These are phyloP conservation scores for Acacia confusa DNA, from an alignment of 306 rosid genomes.

Conservation along the genomic window DNA sequence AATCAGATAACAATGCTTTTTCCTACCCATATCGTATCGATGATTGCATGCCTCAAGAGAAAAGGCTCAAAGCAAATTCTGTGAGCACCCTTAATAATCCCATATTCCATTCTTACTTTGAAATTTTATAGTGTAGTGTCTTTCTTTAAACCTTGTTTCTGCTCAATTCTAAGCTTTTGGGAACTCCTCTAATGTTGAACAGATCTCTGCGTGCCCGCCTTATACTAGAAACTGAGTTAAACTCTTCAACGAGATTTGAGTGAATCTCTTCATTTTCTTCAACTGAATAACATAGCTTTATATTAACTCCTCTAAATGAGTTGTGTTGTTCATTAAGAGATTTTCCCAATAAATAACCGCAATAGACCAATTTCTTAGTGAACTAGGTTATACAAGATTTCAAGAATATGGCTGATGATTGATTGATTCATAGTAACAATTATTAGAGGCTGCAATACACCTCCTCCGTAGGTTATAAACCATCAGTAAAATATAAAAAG, in stretches of 20 bases:
- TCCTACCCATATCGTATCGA: constrained; percentile 57
- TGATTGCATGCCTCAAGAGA: constrained; percentile 34
- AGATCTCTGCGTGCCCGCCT: neutral
- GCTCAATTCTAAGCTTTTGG: neutral
- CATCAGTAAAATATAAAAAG: no score
- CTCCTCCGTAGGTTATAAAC: no score
- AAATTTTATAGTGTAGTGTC: neutral
- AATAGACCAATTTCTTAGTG: no score
- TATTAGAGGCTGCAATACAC: no score
- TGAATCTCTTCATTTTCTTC: neutral
- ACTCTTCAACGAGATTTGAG: neutral
- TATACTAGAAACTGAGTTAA: neutral
- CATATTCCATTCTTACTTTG: constrained; percentile 11
- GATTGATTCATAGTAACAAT: no score
- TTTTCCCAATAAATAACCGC: no score
- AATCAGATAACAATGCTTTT: constrained; percentile 46
- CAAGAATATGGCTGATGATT: no score
- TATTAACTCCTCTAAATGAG: neutral
- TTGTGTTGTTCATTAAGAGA: no score
- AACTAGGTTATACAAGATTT: no score
- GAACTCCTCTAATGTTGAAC: neutral
- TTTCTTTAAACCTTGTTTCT: neutral
- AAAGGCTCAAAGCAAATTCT: constrained; percentile 27
- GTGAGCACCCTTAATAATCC: constrained; percentile 41
- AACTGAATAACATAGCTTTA: neutral